A percentile compares a stretch with the other conserved stretches of the same genome.
Evolutionary conservation across 2,329 filamentous ascomycete genomes (phyloP).

Genomic region (Achaetomium macrosporum): DNA sequence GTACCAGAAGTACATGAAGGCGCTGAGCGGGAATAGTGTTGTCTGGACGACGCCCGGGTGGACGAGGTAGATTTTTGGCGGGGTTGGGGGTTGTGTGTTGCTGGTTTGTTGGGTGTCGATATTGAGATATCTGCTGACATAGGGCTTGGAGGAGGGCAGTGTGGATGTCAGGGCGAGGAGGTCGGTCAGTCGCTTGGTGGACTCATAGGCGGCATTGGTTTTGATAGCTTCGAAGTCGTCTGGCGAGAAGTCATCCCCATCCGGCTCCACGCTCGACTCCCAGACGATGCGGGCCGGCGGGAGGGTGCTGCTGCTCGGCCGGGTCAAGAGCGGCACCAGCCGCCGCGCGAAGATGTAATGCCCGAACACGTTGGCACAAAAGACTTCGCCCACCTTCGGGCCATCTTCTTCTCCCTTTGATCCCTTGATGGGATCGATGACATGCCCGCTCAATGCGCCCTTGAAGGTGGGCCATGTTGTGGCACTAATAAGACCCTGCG

Average conservation of each 20-base stretch:
- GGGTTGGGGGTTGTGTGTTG: slow-evolving; percentile 17
- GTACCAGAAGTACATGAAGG: slow-evolving; percentile 66
- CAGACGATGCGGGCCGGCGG: slow-evolving; percentile 69
- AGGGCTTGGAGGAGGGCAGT: slow-evolving; percentile 56
- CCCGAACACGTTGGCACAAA: slow-evolving; percentile 89
- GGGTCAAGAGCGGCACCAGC: slow-evolving; percentile 66
- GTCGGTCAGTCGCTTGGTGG: slow-evolving; percentile 81
- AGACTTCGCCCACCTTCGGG: slow-evolving; percentile 69
- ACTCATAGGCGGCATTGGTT: slow-evolving; percentile 67
- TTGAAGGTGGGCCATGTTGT: slow-evolving; percentile 78
- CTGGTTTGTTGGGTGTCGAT: slow-evolving; percentile 19
- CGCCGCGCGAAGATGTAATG: slow-evolving; percentile 86
- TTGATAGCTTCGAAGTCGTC: slow-evolving; percentile 72
- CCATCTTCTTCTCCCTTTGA: slow-evolving; percentile 37
- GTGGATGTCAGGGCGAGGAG: slow-evolving; percentile 68
- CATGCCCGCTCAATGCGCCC: slow-evolving; percentile 45
- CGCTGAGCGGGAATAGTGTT: slow-evolving; percentile 68
- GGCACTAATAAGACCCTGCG: slow-evolving; percentile 55
- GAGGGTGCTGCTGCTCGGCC: slow-evolving; percentile 33
- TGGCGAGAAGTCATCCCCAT: slow-evolving; percentile 46
- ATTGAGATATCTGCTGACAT: slow-evolving; percentile 51
- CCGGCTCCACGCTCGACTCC: slow-evolving; percentile 76
- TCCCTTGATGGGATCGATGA: slow-evolving; percentile 46
- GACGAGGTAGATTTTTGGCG: slow-evolving; percentile 55
- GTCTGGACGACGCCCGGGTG: slow-evolving; percentile 88